Base-by-base conservation (phyloP, 495 filamentous ascomycete species). In the Xylaria flabelliformis region DNA sequence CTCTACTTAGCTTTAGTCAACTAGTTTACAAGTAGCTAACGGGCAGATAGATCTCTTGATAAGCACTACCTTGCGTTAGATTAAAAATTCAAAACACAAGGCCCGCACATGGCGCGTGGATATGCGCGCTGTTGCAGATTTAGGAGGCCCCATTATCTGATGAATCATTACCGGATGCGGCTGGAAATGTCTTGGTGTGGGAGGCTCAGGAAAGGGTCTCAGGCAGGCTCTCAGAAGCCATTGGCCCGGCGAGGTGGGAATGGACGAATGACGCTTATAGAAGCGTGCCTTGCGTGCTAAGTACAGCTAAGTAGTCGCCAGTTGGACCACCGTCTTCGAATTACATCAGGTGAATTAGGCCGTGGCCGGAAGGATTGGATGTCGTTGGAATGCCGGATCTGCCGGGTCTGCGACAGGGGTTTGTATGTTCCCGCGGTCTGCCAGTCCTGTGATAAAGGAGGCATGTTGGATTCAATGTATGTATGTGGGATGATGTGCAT, bases 81-180 rank as follows among this genome's bases (percentile, higher is more conserved):
- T 55, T 58, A 73, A 75, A 61, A 69, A 64, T 73, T 12, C n/a
- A 62, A 44, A 67, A 56, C 69, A 42, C 73, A 5, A 34, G 73
- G 56, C 24, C 58, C 72, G 73, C 70, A 67, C 74, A 73, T 56
- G 36, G 66, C 67, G 72, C 39, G 8, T 72, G 73, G 67, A 50
- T 70, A 71, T 71, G 70, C 36, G 70, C 51, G 65, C 50, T 17
- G 56, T 55, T 51, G 72, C 62, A 53, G 73, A 41, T 34, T 8
- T 65, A 73, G 71, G 73, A 75, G 77, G 77, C 71, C 73, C 74
- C 71, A 76, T 65, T 76, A 68, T 72, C 72, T 74, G 69, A 69
- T 77, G 77, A 79, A 77, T 79, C 77, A 77, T 75, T 69, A 65
- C 75, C 73, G 66, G 71, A 75, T 67, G 68, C 77, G 73, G 75